These are phyloP conservation scores for Cicer bijugum DNA, from an alignment of 306 rosid genomes.

Conservation along the genomic window DNA sequence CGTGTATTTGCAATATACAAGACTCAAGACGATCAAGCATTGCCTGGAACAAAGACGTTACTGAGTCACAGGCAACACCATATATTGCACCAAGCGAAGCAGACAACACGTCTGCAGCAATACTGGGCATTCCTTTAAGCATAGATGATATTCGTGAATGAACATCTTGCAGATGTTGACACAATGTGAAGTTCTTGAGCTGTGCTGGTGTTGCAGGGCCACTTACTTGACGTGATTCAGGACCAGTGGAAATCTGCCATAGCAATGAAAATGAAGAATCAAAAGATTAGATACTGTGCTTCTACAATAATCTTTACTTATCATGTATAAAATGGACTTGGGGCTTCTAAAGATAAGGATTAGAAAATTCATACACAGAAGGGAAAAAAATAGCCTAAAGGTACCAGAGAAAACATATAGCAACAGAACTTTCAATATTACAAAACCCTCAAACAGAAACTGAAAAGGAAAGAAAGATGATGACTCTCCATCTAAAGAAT, in stretches of 20 bases:
- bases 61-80: conserved; percentile 94
- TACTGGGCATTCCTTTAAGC: conserved; percentile 74
- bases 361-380: not conserved
- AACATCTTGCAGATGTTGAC: conserved; percentile 94
- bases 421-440: conserved; percentile 20
- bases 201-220: conserved; percentile 94
- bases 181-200: conserved; percentile 81
- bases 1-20: conserved; percentile 91
- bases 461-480: not conserved
- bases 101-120: conserved; percentile 91
- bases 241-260: conserved; percentile 93
- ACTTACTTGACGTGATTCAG: conserved; percentile 91
- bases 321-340: conserved; percentile 13
- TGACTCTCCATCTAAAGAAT: conserved; percentile 1
- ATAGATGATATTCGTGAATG: conserved; percentile 73
- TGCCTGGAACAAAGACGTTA: conserved; percentile 87
- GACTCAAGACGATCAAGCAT: conserved; percentile 97
- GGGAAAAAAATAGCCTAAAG: not conserved
- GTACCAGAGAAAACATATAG: conserved; percentile 15
- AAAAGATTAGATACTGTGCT: conserved; percentile 33
- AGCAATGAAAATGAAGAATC: conserved; percentile 36
- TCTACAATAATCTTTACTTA: conserved; percentile 9
- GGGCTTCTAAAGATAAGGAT: conserved; percentile 24
- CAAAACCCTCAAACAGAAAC: conserved; percentile 1
- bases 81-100: conserved; percentile 87